Evolutionary conservation across 2,329 filamentous ascomycete genomes (phyloP), one percentile per base, ranked within the genome.

Genomic region (Cryphonectria naterciae): DNA sequence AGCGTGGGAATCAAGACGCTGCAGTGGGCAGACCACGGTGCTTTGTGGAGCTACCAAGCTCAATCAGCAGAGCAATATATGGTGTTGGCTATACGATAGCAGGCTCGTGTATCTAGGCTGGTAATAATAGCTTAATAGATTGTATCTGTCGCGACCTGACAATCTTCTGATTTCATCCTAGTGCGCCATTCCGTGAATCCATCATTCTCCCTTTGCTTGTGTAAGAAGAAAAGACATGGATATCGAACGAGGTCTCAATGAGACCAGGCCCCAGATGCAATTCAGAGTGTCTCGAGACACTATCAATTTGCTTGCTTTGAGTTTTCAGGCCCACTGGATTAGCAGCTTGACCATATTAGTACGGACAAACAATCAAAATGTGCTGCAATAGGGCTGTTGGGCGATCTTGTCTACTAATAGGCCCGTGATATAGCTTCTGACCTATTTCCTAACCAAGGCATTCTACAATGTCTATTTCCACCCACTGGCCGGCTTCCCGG

Each of bases 381-480:
- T 46, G 22, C 19, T 46, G 15, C 43, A 46, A 46, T 46, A 37
- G 15, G 19, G 19, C 43, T 46, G 43, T 46, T 19, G 43, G 43
- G 37, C 43, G 43, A 46, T 46, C 43, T 10, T 46, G 5, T 46
- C 4, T 22, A 46, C 43, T 46, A 19, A 46, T 46, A 5, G 19
- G 43, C 11, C 43, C 13, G 43, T 17, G 13, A 19, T 19, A 46
- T 46, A 46, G 43, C 13, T 46, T 46, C 8, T 60, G 25, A 25
- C 7, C 10, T 60, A 37, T 35, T 37, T 35, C 25, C 15, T 60
- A 6, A 28, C 56, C 15, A 32, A 60, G 15, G 64, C 22, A n/a
- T 13, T 66, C 19, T 66, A 66, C 52, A 66, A 54, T 22, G 4
- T 66, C 13, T 66, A 54, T 39, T 41, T 66, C 22, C 64, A 66